These are phyloP conservation scores for Kuraishia hungarica DNA, from an alignment of 805 yeast genomes.

Conservation along the genomic window DNA sequence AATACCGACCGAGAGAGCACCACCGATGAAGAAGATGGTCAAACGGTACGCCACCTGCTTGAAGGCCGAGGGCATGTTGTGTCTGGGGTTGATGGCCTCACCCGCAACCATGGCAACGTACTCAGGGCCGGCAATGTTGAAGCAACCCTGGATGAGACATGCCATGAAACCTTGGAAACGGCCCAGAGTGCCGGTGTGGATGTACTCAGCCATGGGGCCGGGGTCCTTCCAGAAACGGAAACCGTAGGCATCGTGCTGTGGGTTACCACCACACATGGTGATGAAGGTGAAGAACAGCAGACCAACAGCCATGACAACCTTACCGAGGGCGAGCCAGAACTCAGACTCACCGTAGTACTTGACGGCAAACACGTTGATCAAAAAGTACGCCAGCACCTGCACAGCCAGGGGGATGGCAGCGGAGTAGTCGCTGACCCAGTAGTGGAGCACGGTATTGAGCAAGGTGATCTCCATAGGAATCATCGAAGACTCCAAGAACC, in stretches of 20 bases:
- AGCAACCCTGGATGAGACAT: slow-evolving; percentile 28
- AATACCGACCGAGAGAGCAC: slow-evolving; percentile 32
- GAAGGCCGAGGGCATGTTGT: slow-evolving; percentile 29
- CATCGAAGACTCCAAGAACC: slow-evolving; percentile 34
- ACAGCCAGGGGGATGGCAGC: slow-evolving; percentile 37
- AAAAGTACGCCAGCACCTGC: slow-evolving; percentile 32
- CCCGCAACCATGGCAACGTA: slow-evolving; percentile 35
- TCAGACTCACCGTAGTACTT: slow-evolving; percentile 43
- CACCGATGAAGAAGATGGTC: slow-evolving; percentile 34
- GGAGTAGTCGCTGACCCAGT: slow-evolving; percentile 39
- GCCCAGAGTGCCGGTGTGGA: slow-evolving; percentile 28
- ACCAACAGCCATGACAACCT: slow-evolving; percentile 38
- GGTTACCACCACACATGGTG: slow-evolving; percentile 52
- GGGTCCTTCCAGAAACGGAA: slow-evolving; percentile 35
- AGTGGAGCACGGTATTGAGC: slow-evolving; percentile 46
- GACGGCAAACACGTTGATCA: slow-evolving; percentile 38
- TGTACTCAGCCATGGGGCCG: slow-evolving; percentile 30
- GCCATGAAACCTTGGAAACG: slow-evolving; percentile 33
- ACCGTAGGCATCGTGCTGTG: slow-evolving; percentile 40
- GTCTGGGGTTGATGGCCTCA: slow-evolving; percentile 33
- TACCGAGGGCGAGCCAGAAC: slow-evolving; percentile 37
- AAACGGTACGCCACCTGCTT: slow-evolving; percentile 34
- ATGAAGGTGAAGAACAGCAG: slow-evolving; percentile 40
- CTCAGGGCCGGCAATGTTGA: slow-evolving; percentile 34
- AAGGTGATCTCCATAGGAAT: slow-evolving; percentile 40